Evolutionary conservation across 495 filamentous ascomycete species (phyloP).

Genomic region (Cenococcum geophilum): DNA sequence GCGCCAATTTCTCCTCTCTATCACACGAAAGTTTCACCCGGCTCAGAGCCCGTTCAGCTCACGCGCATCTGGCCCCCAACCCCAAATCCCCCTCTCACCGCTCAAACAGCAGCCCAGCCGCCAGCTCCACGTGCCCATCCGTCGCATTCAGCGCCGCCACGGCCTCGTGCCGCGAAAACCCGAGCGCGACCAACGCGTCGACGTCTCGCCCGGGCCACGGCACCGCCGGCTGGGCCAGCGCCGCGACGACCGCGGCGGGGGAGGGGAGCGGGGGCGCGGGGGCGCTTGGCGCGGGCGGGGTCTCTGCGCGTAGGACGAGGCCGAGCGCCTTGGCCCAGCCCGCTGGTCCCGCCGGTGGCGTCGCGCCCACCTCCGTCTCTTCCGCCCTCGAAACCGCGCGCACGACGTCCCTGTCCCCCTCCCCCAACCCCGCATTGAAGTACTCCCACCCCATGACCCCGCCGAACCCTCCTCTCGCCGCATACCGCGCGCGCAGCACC

Average conservation of each 20-base stretch:
- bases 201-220: slow-evolving; percentile 57
- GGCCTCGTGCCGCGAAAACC: slow-evolving; percentile 70
- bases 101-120: slow-evolving; percentile 75
- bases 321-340: slow-evolving; percentile 21
- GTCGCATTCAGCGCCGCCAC: slow-evolving; percentile 75
- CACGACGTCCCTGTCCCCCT: slow-evolving; percentile 37
- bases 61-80: too few species aligned
- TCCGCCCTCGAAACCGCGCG: too few species aligned
- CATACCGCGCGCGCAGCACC: slow-evolving; percentile 23
- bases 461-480: slow-evolving; percentile 39
- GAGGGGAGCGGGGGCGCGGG: too few species aligned
- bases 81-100: slow-evolving; percentile 4
- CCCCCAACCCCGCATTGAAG: slow-evolving; percentile 41
- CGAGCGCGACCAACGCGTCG: slow-evolving; percentile 68
- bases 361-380: slow-evolving; percentile 18
- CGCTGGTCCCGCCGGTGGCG: slow-evolving; percentile 16
- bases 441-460: slow-evolving; percentile 48
- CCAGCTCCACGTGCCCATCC: slow-evolving; percentile 77
- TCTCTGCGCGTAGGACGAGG: slow-evolving; percentile 5
- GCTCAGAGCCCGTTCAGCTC: too few species aligned
- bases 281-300: slow-evolving; percentile 13
- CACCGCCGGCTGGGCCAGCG: slow-evolving; percentile 19
- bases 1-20: too few species aligned
- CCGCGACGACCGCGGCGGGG: too few species aligned
- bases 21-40: too few species aligned